Evolutionary conservation across 108 stramenopile genomes (phyloP), one percentile per base, ranked within the genome.

Genomic region (Asterionellopsis glacialis): DNA sequence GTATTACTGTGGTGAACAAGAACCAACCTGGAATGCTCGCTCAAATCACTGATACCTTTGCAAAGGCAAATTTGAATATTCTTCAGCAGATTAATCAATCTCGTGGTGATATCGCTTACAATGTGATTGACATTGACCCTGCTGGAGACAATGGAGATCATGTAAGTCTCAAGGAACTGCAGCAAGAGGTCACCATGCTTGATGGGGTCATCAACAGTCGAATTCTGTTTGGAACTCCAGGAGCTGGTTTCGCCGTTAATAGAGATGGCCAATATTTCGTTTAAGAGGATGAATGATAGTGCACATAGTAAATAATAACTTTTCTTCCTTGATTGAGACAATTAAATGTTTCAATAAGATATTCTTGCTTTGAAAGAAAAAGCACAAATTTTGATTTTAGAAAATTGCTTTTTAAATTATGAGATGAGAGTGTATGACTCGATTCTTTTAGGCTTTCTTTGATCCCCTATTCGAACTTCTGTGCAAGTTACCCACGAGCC

Each of bases 81-180:
- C 40, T 89, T 44, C 95, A 96, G 65, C 95, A 96, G 73, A 85
- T 96, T 59, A 96, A 96, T 64, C 85, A 87, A 22, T 92, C 90
- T 33, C 63, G 82, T 23, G 90, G 85, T 24, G 66, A 89, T 55
- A 77, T 96, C 53, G 95, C 95, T 11, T 96, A 96, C 77, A 96
- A 94, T 64, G 92, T 96, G 11, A 48, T 92, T 41, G 95, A 96
- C 64, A 84, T 96, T 51, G 88, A 88, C 63, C 79, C 79, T 18
- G 59, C 72, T n/a, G 76, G 68, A 23, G 65, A 74, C 51, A 73
- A 78, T 12, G 47, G 19, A 21, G 76, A 68, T 45, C 84, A 81
- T 16, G 59, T 81, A 9, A 65, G 66, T 28, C 87, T 91, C 64
- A 89, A 91, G 81, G 55, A 72, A 18, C 75, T 95, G 10, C 93